These are phyloP conservation scores for Collybia sp. DNA, from an alignment of 768 basidiomycete genomes.

Conservation along the genomic window DNA sequence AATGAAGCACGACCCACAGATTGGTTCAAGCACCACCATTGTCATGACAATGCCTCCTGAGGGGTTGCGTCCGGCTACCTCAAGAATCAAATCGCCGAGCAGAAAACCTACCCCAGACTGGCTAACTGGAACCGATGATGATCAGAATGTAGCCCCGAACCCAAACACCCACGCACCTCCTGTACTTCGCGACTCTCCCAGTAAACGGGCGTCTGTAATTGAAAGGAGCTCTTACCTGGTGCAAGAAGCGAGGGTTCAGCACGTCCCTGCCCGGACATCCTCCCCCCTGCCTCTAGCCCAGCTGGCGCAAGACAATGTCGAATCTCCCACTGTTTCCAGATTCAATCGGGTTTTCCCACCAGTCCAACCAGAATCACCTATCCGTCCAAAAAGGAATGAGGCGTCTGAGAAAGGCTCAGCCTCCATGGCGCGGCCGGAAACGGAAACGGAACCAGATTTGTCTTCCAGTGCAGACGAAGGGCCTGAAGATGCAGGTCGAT, in stretches of 20 bases:
- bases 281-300: conserved; percentile 9
- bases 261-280: conserved; percentile 13
- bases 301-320: conserved; percentile 14
- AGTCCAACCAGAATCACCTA: conserved; percentile 16
- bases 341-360: conserved; percentile 33
- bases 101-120: conserved; percentile 42
- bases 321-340: conserved; percentile 31
- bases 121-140: conserved; percentile 67
- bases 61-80: neutral
- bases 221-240: conserved; percentile 39
- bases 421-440: conserved; percentile 15
- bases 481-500: conserved; percentile 38
- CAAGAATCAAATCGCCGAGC: neutral
- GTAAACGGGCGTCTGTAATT: conserved; percentile 67
- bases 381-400: conserved; percentile 5
- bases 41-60: neutral
- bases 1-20: conserved; percentile 30
- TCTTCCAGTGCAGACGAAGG: conserved; percentile 61
- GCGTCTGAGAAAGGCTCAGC: conserved; percentile 49
- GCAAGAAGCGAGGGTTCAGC: conserved; percentile 29
- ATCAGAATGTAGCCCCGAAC: conserved; percentile 15
- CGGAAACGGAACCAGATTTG: conserved; percentile 27
- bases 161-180: conserved; percentile 29
- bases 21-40: conserved; percentile 2
- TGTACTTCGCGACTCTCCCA: conserved; percentile 63